A percentile compares a stretch with the other conserved stretches of the same genome.
Evolutionary conservation across 768 basidiomycete species (phyloP).

Genomic region (Hygrophoropsis aurantiaca): DNA sequence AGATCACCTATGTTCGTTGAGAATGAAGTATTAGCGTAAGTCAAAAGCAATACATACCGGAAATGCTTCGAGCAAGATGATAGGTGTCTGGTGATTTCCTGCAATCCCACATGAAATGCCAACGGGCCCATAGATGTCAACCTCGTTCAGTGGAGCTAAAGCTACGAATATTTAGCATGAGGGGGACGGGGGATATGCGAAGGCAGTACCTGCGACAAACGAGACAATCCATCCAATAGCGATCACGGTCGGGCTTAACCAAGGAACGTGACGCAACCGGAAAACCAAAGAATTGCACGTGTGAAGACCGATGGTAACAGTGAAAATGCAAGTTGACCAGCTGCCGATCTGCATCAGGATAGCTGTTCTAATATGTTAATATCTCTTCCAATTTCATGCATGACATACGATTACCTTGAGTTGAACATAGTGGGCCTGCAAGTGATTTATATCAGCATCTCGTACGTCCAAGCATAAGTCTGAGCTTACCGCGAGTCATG

Average conservation of each 20-base stretch:
- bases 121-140: slow-evolving; percentile 50
- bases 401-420: slow-evolving; percentile 50
- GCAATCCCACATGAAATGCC: slow-evolving; percentile 55
- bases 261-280: slow-evolving; percentile 47
- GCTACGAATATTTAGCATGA: slow-evolving; percentile 27
- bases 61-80: slow-evolving; percentile 57
- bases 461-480: neutral
- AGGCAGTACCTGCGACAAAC: slow-evolving; percentile 48
- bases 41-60: slow-evolving; percentile 45
- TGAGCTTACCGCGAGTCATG: slow-evolving; percentile 46
- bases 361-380: slow-evolving; percentile 33
- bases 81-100: slow-evolving; percentile 36
- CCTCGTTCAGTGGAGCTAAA: slow-evolving; percentile 33
- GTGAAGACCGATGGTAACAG: slow-evolving; percentile 61
- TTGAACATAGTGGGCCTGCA: slow-evolving; percentile 48
- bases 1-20: slow-evolving; percentile 46
- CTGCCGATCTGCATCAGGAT: slow-evolving; percentile 61
- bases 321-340: slow-evolving; percentile 64
- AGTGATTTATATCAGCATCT: neutral
- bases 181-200: neutral
- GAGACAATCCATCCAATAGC: slow-evolving; percentile 56
- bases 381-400: neutral
- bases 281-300: slow-evolving; percentile 68
- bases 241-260: slow-evolving; percentile 44
- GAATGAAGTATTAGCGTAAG: neutral